Evolutionary conservation across 768 basidiomycete species (phyloP).

Genomic region (Suillus clintonianus): DNA sequence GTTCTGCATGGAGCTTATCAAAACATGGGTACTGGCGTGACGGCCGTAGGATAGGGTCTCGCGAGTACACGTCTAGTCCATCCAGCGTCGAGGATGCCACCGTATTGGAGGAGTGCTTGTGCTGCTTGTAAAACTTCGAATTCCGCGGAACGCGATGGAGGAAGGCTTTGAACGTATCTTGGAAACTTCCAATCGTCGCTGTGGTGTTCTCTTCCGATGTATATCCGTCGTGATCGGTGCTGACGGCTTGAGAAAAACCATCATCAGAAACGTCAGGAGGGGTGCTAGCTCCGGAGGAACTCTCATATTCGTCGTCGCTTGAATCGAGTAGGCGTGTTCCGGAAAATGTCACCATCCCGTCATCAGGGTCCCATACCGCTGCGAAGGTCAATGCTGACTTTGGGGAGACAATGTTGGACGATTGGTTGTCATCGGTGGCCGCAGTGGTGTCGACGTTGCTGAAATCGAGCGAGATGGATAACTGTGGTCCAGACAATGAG

Average conservation of each 20-base stretch:
- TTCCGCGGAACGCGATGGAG: constrained; percentile 22
- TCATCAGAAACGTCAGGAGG: constrained; percentile 17
- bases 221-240: constrained; percentile 17
- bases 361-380: constrained; percentile 58
- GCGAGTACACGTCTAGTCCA: constrained; percentile 31
- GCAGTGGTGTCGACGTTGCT: constrained; percentile 7
- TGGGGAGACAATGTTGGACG: constrained; percentile 61
- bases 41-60: constrained; percentile 16
- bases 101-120: constrained; percentile 15
- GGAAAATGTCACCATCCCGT: constrained; percentile 60
- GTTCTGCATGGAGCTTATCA: constrained; percentile 22
- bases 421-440: constrained; percentile 34
- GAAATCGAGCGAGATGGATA: constrained; percentile 26
- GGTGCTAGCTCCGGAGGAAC: constrained; percentile 7
- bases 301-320: constrained; percentile 12
- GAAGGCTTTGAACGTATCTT: constrained; percentile 32
- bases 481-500: constrained; percentile 7
- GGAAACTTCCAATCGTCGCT: constrained; percentile 25
- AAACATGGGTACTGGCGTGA: constrained; percentile 21
- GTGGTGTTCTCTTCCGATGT: constrained; percentile 18
- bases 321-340: constrained; percentile 46
- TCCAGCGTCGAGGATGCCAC: constrained; percentile 33
- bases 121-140: constrained; percentile 14
- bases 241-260: constrained; percentile 16
- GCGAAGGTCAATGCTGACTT: constrained; percentile 59